A percentile compares a stretch with the other conserved stretches of the same genome.
Conservation (phyloP, 768 basidiomycete species). For the Kwoniella dendrophila region DNA sequence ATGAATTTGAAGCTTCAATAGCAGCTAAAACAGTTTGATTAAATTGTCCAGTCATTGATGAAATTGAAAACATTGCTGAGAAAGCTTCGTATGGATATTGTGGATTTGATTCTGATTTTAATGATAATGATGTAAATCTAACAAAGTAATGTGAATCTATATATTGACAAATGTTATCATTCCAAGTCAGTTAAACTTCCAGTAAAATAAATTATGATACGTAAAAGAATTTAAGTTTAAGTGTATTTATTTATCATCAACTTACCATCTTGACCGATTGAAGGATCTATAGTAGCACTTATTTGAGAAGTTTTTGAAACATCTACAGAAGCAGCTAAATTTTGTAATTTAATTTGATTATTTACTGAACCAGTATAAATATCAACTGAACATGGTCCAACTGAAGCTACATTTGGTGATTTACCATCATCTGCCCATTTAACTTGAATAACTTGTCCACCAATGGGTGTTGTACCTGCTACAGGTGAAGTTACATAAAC, state of each 20-base stretch:
- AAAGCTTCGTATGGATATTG: slow-evolving; percentile 70
- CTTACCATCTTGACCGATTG: slow-evolving; percentile 48
- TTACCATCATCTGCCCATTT: slow-evolving; percentile 54
- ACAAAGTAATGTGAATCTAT: slow-evolving; percentile 63
- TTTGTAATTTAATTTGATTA: slow-evolving; percentile 52
- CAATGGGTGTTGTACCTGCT: slow-evolving; percentile 28
- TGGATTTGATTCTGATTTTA: slow-evolving; percentile 63
- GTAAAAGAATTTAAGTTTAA: neutral
- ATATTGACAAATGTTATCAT: neutral
- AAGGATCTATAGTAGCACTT: slow-evolving; percentile 46
- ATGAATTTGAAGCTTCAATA: slow-evolving; percentile 64
- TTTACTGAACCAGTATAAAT: slow-evolving; percentile 50
- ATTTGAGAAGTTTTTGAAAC: slow-evolving; percentile 48
- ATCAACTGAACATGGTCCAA: slow-evolving; percentile 52
- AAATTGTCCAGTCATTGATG: slow-evolving; percentile 70
- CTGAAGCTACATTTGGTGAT: slow-evolving; percentile 41
- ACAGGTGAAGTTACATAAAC: slow-evolving; percentile 54
- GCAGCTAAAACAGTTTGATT: slow-evolving; percentile 62
- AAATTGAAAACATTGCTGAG: slow-evolving; percentile 66
- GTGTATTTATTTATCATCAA: neutral
- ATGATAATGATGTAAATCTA: slow-evolving; percentile 66
- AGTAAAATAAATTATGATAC: neutral
- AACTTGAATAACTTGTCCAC: slow-evolving; percentile 50
- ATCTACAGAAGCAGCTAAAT: slow-evolving; percentile 51
- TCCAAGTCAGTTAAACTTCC: neutral